Base-by-base conservation (phyloP, 441 rosid genomes). In the Euphorbia schlechtendalii region DNA sequence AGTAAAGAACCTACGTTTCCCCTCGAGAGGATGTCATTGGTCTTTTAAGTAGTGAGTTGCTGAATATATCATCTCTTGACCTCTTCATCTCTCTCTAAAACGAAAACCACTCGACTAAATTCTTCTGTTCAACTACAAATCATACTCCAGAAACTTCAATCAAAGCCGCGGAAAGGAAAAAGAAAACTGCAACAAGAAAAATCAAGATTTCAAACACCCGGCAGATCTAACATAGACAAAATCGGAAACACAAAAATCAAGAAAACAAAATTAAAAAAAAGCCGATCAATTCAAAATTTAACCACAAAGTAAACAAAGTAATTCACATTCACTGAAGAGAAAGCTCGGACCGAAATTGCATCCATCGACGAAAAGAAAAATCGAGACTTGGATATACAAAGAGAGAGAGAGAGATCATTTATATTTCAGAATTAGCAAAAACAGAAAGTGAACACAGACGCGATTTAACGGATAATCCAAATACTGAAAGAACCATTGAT, bases 11-110 rank as follows among this genome's bases (percentile, higher is more conserved):
- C 82, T 75, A 90, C 99, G 82, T 71, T 82, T 93, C 96, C 60
- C 86, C 95, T 21, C 82, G 54, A 58, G 95, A 84, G 56, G 95
- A 74, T 67, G 74, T 73, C 70, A 72, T 74, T 21, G 92, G 90
- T 75, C 89, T 76, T 80, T 77, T 79, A 64, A 81, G 70, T 78
- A 76, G 90, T 76, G 92, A 73, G 71, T 63, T 74, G 72, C 79
- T 74, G 68, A 64, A 82, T 67, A 77, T 78, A 64, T 85, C 89
- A 63, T 89, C 96, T 75, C 95, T 84, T 18, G 90, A 82, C 79
- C 95, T 83, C 86, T 89, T 92, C 98, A 88, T 88, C 76, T 68
- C 71, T 63, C 3, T 36, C 21, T n/a, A 59, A 14, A 21, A 49
- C 32, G 56, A 51, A 38, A 61, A 56, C 27, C 30, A 58, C 64